These are phyloP conservation scores for Tetrahymena elliotti DNA, from an alignment of 73 alveolate genomes.

Conservation along the genomic window DNA sequence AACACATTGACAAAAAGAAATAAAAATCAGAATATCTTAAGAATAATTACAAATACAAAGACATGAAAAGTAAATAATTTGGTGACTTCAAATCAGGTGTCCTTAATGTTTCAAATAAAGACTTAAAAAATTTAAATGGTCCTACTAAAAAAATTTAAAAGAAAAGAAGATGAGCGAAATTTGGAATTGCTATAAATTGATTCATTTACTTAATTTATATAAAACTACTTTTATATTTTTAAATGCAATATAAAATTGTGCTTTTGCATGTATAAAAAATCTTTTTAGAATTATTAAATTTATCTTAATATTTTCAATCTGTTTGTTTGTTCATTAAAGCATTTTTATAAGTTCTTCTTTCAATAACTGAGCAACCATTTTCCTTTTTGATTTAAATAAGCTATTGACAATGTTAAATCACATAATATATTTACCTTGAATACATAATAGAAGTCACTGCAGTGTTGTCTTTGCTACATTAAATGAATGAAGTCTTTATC, in stretches of 20 bases:
- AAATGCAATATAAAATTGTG: background rate
- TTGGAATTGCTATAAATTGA: background rate
- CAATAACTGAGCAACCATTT: slow-evolving; percentile 55
- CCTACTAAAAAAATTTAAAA: background rate
- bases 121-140: background rate
- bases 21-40: background rate
- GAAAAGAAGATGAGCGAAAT: background rate
- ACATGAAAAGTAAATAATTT: background rate
- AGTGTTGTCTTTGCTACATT: slow-evolving; percentile 19
- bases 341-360: slow-evolving; percentile 21
- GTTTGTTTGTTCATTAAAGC: background rate
- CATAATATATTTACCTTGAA: slow-evolving; percentile 19
- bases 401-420: slow-evolving; percentile 59
- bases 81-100: background rate
- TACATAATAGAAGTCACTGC: slow-evolving; percentile 51
- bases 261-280: background rate
- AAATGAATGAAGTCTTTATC: slow-evolving; percentile 70
- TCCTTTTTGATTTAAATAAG: slow-evolving; percentile 68
- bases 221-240: background rate
- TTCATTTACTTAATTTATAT: too few relatives aligned
- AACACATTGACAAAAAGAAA: background rate
- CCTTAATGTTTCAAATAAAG: background rate
- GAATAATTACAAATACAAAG: background rate
- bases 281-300: background rate
- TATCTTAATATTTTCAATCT: background rate